Evolutionary conservation across 2,329 filamentous ascomycete genomes (phyloP), one percentile per base, ranked within the genome.

Genomic region (Pseudogymnoascus pannorum): DNA sequence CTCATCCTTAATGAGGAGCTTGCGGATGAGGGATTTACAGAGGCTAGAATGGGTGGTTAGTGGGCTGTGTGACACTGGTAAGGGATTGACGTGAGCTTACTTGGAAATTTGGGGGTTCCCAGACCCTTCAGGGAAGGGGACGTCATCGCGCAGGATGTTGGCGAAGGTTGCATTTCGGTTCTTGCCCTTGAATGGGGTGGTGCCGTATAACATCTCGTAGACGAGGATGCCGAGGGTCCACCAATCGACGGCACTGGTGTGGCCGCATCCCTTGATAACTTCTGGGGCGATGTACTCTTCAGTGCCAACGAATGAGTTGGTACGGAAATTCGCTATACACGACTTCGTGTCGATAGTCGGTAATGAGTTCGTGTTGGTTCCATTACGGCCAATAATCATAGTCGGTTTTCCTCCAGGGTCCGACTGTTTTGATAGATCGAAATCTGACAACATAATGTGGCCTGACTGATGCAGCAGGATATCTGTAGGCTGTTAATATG

Each of bases 381-480:
- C 59, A 12, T 60, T 60, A 48, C 81, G 78, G 67, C 90, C 91
- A 64, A 97, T 83, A 70, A 99, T 97, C 93, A 99, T 97, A 22
- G 92, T 97, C 57, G 94, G 94, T 72, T 93, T 93, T 77, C 94
- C 94, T 71, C 92, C 94, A 14, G 91, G 87, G 67, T 95, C 94
- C 5, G 94, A 99, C 76, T 99, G 94, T 76, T 99, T 99, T 8
- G 92, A 97, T 64, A 99, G 78, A 75, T 99, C 94, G 75, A 99
- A 99, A 77, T 99, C 94, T 64, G 94, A 97, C 73, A 99, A 83
- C 94, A 99, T 99, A 69, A 99, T 99, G 75, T 99, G 94, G 14
- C 94, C 94, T n/a, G 94, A 97, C 75, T 99, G 94, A 74, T 99
- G 94, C 20, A 99, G 85, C 12, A 99, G 81, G 67, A 99, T 99